Percentiles rank a stretch among this genome's conserved stretches.
These are phyloP conservation scores for Xylaria telfairii DNA, from an alignment of 495 filamentous ascomycete species.

Conservation along the genomic window DNA sequence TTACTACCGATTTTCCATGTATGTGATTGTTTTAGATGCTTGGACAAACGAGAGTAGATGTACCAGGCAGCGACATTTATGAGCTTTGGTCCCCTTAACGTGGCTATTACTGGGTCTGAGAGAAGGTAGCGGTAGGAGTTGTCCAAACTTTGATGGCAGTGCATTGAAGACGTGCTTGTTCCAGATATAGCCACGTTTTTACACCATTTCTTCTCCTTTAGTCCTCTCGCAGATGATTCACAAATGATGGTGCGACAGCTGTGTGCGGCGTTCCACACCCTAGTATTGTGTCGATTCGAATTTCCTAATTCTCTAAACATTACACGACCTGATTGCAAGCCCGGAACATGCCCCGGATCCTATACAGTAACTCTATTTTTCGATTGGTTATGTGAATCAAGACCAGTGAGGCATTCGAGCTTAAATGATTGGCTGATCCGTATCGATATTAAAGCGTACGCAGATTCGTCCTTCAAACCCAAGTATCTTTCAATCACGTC, in stretches of 20 bases:
- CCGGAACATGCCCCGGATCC: neutral
- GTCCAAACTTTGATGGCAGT: neutral
- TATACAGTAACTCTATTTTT: neutral
- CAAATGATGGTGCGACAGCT: slow-evolving; percentile 3
- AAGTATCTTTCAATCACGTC: neutral
- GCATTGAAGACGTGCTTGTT: neutral
- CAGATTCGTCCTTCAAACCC: neutral
- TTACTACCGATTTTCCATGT: neutral
- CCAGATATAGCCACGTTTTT: neutral
- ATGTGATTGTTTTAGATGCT: neutral
- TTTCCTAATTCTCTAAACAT: neutral
- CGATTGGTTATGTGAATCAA: neutral
- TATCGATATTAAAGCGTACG: slow-evolving; percentile 1
- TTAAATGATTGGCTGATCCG: neutral
- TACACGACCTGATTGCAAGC: neutral
- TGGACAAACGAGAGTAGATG: neutral
- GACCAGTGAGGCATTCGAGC: neutral
- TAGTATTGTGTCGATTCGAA: neutral
- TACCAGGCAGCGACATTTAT: neutral
- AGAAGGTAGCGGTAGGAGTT: neutral
- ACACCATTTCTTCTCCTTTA: neutral
- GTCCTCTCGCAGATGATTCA: neutral
- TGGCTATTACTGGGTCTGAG: neutral
- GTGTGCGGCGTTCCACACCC: neutral
- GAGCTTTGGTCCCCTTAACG: neutral